Conservation (phyloP, 495 filamentous ascomycete species). For the Clohesyomyces aquaticus region DNA sequence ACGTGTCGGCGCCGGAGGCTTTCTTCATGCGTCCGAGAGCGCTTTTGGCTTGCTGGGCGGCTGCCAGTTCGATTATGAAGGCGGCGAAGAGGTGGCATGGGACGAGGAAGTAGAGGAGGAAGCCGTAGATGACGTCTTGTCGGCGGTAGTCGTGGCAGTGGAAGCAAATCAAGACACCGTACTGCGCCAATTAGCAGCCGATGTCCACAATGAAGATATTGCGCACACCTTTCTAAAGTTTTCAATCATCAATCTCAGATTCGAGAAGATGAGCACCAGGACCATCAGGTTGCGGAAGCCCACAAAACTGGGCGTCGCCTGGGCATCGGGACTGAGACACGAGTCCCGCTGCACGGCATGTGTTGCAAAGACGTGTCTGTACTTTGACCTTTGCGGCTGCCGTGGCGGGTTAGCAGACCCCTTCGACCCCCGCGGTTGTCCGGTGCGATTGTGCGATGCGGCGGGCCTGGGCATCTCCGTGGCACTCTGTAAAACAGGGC, state of each 20-base stretch:
- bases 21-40: conserved; percentile 67
- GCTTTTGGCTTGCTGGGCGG: conserved; percentile 72
- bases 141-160: conserved; percentile 84
- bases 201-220: not conserved
- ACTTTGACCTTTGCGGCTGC: conserved; percentile 58
- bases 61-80: conserved; percentile 81
- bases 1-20: conserved; percentile 52
- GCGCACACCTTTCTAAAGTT: conserved; percentile 87
- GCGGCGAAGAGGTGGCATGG: conserved; percentile 89
- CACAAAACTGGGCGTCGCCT: conserved; percentile 75
- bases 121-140: conserved; percentile 75
- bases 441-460: not conserved
- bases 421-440: not conserved
- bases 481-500: too few relatives aligned
- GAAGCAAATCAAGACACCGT: conserved; percentile 91
- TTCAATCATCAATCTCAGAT: conserved; percentile 90
- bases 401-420: not conserved
- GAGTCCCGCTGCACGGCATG: conserved; percentile 74
- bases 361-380: conserved; percentile 85
- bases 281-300: conserved; percentile 97
- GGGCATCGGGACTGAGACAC: conserved; percentile 81
- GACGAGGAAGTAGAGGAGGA: conserved; percentile 78
- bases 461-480: conserved; percentile 5
- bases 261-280: conserved; percentile 87
- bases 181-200: conserved; percentile 55